Evolutionary conservation across 2,329 filamentous ascomycete genomes (phyloP).

Genomic region (Nannizziopsis arthrosporioides): DNA sequence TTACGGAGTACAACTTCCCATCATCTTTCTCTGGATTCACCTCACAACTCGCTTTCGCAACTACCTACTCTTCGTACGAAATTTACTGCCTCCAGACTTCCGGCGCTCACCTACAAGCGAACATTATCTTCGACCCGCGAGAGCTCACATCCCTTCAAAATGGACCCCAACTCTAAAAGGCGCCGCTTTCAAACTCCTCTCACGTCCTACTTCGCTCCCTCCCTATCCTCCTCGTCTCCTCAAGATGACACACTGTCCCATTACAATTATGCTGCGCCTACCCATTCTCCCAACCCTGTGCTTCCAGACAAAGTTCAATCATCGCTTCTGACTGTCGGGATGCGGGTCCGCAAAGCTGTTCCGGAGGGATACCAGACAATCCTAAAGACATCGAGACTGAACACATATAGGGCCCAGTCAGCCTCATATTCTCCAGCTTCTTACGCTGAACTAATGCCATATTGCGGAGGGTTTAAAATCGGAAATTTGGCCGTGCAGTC

Average conservation of each 20-base stretch:
- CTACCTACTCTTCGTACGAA: no score
- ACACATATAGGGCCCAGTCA: conserved; percentile 16
- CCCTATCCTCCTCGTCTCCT: conserved; percentile 10
- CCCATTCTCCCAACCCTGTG: conserved; percentile 35
- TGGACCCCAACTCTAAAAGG: conserved; percentile 29
- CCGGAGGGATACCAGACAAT: conserved; percentile 84
- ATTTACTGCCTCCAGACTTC: neutral
- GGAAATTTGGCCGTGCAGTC: conserved; percentile 54
- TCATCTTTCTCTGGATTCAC: no score
- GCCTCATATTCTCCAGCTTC: conserved; percentile 20
- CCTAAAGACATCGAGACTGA: conserved; percentile 19
- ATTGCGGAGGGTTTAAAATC: conserved; percentile 67
- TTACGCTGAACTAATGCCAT: conserved; percentile 58
- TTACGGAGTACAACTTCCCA: no score
- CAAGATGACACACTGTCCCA: conserved; percentile 22
- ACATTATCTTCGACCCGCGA: no score
- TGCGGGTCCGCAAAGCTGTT: conserved; percentile 86
- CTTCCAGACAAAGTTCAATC: conserved; percentile 60
- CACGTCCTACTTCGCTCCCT: conserved; percentile 28
- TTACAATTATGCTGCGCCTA: conserved; percentile 32
- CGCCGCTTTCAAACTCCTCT: conserved; percentile 37
- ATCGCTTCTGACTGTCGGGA: conserved; percentile 80
- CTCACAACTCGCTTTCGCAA: no score
- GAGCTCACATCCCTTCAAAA: neutral
- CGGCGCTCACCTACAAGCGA: conserved; percentile 13